Base-by-base conservation (phyloP, 139 green algal species). In the Chlorella sorokiniana region DNA sequence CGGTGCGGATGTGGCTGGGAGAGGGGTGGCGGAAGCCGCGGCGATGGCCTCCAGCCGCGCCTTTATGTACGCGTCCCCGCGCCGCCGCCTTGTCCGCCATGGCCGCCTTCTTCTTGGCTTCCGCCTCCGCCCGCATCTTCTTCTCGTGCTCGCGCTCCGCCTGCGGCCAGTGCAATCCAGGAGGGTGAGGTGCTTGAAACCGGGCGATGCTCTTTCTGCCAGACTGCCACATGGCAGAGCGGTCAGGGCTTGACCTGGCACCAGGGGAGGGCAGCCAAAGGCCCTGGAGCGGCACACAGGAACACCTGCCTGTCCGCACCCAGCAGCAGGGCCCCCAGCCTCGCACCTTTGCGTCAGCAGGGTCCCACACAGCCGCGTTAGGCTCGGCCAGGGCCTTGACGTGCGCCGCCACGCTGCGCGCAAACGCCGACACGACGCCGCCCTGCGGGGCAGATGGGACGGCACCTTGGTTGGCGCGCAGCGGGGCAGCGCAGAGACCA, bases 371-470 rank as follows among this genome's bases (percentile, higher is more conserved):
- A 70, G 90, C 65, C 11, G 14, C 20, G 78, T 93, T 84, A 40
- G 78, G 74, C 20, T 92, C 89, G 4, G 84, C 82, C 52, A 98
- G 86, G 9, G 89, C 91, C 1, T 88, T 83, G 33, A 98, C 93
- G 79, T 98, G 95, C 3, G 95, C 89, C 0, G 94, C 95, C 29
- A 98, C 94, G 51, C 81, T 92, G 31, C 95, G 89, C 6, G 94
- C 92, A 84, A 98, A 98, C 11, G 95, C 91, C 33, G 87, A 95
- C 3, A 94, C 89, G 8, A 93, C 38, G 44, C 84, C 85, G 1
- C 95, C 95, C 68, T 94, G 89, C 41, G 40, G 86, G 6, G 93
- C 90, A 83, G 96, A 96, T 11, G 93, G 85, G 52, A 14, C 31
- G 33, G 63, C 63, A 70, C 31, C 1, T 22, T 41, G n/a, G 29